phyloP scores from a whole-genome alignment of 768 basidiomycete species.

The Cubamyces lactineus region DNA sequence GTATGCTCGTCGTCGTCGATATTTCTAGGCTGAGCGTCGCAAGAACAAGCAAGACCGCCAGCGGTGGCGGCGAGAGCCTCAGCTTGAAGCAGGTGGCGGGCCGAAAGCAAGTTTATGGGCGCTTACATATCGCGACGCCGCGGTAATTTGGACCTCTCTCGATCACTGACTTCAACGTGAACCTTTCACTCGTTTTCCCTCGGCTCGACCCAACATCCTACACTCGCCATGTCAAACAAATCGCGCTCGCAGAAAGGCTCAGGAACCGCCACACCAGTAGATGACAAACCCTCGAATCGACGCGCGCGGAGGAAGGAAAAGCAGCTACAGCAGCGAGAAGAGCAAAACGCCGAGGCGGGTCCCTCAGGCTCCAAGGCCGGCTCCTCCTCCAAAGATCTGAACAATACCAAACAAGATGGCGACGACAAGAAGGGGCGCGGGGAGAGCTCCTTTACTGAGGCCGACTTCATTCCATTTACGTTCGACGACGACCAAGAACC shows the following conservation, averaged over 20 bases:
- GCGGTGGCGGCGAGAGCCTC: too few relatives aligned
- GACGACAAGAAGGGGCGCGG: neutral
- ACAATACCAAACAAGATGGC: neutral
- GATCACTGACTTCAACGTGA: neutral
- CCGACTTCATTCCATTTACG: constrained; percentile 38
- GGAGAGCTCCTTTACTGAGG: constrained; percentile 23
- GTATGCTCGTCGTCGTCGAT: too few relatives aligned
- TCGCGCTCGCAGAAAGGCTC: constrained; percentile 11
- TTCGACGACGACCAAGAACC: constrained; percentile 35
- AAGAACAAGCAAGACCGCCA: too few relatives aligned
- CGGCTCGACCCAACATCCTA: neutral
- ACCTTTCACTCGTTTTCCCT: neutral
- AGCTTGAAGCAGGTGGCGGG: neutral
- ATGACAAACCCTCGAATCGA: constrained; percentile 12
- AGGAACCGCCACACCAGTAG: constrained; percentile 2
- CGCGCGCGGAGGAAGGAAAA: constrained; percentile 24
- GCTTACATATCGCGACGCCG: neutral
- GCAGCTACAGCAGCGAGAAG: constrained; percentile 4
- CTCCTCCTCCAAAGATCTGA: neutral
- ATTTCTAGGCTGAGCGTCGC: too few relatives aligned
- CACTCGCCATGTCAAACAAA: constrained; percentile 13
- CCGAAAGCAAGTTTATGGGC: constrained; percentile 15
- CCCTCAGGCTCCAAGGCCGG: constrained; percentile 5
- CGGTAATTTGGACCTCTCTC: neutral
- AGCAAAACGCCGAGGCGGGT: constrained; percentile 15